phyloP scores from a whole-genome alignment of 306 rosid species.

The Sesbania bispinosa region DNA sequence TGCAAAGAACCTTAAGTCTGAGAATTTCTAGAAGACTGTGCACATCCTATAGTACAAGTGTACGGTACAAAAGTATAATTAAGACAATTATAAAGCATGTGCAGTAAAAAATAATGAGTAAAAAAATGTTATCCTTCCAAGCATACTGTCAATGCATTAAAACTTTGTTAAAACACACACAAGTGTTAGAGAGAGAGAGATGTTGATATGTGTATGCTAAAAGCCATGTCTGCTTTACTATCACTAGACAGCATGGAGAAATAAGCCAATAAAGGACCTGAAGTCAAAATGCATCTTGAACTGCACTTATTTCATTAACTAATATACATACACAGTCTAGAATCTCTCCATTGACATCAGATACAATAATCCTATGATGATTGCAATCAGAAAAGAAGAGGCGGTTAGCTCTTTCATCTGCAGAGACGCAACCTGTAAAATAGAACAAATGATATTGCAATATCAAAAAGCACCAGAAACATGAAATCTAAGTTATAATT shows the following conservation, averaged over 20 bases:
- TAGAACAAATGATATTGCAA: constrained; percentile 18
- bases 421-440: constrained; percentile 72
- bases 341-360: constrained; percentile 64
- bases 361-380: constrained; percentile 81
- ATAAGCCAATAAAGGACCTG: constrained; percentile 8
- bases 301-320: constrained; percentile 17
- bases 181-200: neutral
- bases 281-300: constrained; percentile 18
- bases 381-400: constrained; percentile 88
- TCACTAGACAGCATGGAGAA: neutral
- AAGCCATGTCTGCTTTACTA: constrained; percentile 5
- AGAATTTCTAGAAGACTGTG: too few relatives aligned
- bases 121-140: neutral
- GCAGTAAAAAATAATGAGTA: too few relatives aligned
- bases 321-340: constrained; percentile 68
- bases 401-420: constrained; percentile 63
- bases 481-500: neutral
- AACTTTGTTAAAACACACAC: neutral
- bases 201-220: neutral
- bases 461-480: neutral
- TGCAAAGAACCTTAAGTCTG: too few relatives aligned
- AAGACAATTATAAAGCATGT: too few relatives aligned
- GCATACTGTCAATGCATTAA: neutral
- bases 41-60: too few relatives aligned
- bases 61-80: too few relatives aligned